These are phyloP conservation scores for Geotrichum klebahnii DNA, from an alignment of 1,139 yeast genomes.

Conservation along the genomic window DNA sequence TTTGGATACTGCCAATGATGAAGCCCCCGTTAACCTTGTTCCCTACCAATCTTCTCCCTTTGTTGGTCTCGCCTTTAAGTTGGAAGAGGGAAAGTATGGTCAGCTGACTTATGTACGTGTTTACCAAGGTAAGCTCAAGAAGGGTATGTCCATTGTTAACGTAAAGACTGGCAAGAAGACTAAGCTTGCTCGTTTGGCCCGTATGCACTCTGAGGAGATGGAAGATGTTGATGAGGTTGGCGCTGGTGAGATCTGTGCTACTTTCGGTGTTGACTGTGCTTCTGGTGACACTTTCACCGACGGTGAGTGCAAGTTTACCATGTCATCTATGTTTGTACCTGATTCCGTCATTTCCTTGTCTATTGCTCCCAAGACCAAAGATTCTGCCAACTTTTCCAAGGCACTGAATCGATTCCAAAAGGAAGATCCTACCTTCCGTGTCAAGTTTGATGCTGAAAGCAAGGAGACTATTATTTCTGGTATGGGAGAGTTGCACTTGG, in stretches of 20 bases:
- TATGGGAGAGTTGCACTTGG: conserved; percentile 97
- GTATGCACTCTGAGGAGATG: conserved; percentile 99
- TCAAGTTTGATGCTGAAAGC: conserved; percentile 81
- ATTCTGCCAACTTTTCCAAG: conserved; percentile 84
- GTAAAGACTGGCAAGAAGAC: conserved; percentile 90
- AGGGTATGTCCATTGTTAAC: conserved; percentile 85
- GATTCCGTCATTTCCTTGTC: conserved; percentile 96
- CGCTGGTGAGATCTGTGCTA: conserved; percentile 98
- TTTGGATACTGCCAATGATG: conserved; percentile 66
- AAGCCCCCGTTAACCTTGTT: conserved; percentile 65
- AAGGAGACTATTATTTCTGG: conserved; percentile 96
- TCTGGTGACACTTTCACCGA: conserved; percentile 97
- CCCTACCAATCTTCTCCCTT: conserved; percentile 78
- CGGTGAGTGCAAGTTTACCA: conserved; percentile 62
- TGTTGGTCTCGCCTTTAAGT: conserved; percentile 94
- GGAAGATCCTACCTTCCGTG: conserved; percentile 98
- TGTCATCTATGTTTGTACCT: conserved; percentile 98
- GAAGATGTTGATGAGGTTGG: conserved; percentile 94
- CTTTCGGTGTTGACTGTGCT: conserved; percentile 98
- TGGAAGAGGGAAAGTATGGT: conserved; percentile 97
- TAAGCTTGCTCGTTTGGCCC: conserved; percentile 89
- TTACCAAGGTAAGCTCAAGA: conserved; percentile 89
- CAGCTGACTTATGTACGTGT: conserved; percentile 95
- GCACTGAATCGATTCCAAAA: conserved; percentile 96
- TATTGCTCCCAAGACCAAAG: conserved; percentile 82